Conservation (phyloP, 1,139 yeast species). For the Blastobotrys petasosporus region DNA sequence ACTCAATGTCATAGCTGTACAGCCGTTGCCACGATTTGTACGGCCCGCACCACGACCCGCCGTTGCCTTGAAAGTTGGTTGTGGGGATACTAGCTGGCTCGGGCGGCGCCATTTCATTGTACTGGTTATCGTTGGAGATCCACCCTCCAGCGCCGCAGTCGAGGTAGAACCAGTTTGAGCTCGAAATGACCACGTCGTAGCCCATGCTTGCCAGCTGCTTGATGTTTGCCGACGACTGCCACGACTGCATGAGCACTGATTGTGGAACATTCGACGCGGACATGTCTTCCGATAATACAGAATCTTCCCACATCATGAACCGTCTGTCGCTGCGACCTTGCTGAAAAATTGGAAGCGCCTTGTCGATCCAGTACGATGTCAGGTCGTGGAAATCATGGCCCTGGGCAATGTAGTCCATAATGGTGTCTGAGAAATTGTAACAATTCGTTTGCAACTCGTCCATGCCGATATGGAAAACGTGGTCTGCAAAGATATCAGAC, state of each 20-base stretch:
- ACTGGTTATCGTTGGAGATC: slow-evolving; percentile 38
- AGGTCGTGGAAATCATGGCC: slow-evolving; percentile 38
- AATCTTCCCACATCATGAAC: slow-evolving; percentile 45
- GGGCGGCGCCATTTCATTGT: slow-evolving; percentile 25
- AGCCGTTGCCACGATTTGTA: slow-evolving; percentile 47
- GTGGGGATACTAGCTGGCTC: slow-evolving; percentile 24
- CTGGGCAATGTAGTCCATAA: slow-evolving; percentile 33
- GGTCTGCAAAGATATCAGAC: slow-evolving; percentile 35
- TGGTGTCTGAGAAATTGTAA: slow-evolving; percentile 34
- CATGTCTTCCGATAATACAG: slow-evolving; percentile 25
- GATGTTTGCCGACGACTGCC: slow-evolving; percentile 35
- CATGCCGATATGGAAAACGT: slow-evolving; percentile 43
- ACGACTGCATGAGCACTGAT: slow-evolving; percentile 38
- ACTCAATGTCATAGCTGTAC: slow-evolving; percentile 38
- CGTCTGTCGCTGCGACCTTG: slow-evolving; percentile 21
- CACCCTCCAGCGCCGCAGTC: slow-evolving; percentile 47
- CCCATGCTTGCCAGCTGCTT: slow-evolving; percentile 37
- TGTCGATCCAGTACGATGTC: slow-evolving; percentile 39
- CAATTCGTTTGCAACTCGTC: slow-evolving; percentile 41
- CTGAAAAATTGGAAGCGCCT: slow-evolving; percentile 36
- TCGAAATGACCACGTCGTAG: slow-evolving; percentile 42
- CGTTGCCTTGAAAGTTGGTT: slow-evolving; percentile 35
- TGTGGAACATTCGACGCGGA: slow-evolving; percentile 23
- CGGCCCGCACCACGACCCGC: slow-evolving; percentile 48
- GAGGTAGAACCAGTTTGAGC: slow-evolving; percentile 38